phyloP scores from a whole-genome alignment of 345 rosid species.

The Diplotaxis tenuifolia region DNA sequence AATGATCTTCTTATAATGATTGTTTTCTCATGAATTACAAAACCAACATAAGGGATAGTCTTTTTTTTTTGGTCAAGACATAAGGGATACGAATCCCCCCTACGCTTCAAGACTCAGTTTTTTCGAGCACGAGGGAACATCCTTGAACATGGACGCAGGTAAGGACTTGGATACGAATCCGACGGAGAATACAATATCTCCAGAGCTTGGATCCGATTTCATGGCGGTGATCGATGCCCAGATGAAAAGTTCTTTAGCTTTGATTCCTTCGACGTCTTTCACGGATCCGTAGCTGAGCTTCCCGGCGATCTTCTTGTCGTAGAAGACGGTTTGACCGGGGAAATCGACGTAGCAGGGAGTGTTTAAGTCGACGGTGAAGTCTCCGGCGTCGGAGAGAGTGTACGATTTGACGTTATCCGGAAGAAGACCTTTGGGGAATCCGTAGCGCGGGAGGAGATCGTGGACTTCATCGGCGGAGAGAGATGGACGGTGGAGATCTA shows the following conservation, averaged over 20 bases:
- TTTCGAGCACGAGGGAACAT: slow-evolving; percentile 53
- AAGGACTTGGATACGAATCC: slow-evolving; percentile 66
- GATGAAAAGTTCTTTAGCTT: slow-evolving; percentile 59
- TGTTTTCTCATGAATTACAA: background rate
- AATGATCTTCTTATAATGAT: background rate
- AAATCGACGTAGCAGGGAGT: slow-evolving; percentile 57
- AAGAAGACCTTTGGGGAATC: slow-evolving; percentile 69
- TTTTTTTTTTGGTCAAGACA: too few relatives aligned
- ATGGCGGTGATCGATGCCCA: slow-evolving; percentile 72
- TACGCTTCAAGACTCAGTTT: slow-evolving; percentile 32
- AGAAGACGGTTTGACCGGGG: slow-evolving; percentile 51
- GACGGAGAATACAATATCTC: slow-evolving; percentile 61
- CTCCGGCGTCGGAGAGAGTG: slow-evolving; percentile 49
- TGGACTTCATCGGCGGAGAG: slow-evolving; percentile 46
- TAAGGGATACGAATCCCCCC: too few relatives aligned
- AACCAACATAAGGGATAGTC: too few relatives aligned
- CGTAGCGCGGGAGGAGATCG: slow-evolving; percentile 62
- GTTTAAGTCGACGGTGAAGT: slow-evolving; percentile 47
- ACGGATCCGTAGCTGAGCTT: slow-evolving; percentile 62
- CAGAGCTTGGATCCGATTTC: slow-evolving; percentile 41
- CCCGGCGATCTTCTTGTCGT: slow-evolving; percentile 52
- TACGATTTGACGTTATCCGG: slow-evolving; percentile 62
- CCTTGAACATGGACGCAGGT: slow-evolving; percentile 55
- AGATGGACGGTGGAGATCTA: slow-evolving; percentile 15
- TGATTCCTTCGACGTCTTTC: slow-evolving; percentile 54